Evolutionary conservation across 805 yeast genomes (phyloP).

Genomic region (Metschnikowia drakensbergensis): DNA sequence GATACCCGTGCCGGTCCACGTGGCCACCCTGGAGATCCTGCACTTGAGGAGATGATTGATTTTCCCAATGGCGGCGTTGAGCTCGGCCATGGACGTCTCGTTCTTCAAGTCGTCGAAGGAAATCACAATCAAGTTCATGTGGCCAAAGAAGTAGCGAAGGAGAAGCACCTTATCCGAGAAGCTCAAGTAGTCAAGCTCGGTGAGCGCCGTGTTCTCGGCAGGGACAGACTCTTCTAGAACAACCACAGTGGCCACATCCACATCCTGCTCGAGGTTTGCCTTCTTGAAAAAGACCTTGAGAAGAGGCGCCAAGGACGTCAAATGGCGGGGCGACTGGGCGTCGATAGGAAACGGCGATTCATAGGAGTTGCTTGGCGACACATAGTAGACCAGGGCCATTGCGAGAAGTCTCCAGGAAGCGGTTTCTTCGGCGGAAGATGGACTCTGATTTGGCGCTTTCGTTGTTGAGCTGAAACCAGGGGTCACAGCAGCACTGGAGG

Average conservation of each 20-base stretch:
- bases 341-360: constrained; percentile 8
- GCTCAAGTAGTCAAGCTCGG: constrained; percentile 24
- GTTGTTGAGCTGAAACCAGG: too few relatives aligned
- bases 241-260: constrained; percentile 30
- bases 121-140: constrained; percentile 32
- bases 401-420: neutral
- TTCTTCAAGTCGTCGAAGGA: constrained; percentile 9
- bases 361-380: constrained; percentile 12
- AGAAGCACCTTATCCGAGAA: constrained; percentile 29
- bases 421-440: too few relatives aligned
- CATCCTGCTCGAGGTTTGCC: constrained; percentile 34
- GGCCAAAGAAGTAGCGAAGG: constrained; percentile 35
- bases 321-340: constrained; percentile 20
- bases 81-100: constrained; percentile 10
- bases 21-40: constrained; percentile 38
- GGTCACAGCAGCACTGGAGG: too few relatives aligned
- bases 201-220: neutral
- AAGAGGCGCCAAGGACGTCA: constrained; percentile 15
- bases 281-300: constrained; percentile 23
- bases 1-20: constrained; percentile 39
- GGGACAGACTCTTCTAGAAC: constrained; percentile 18
- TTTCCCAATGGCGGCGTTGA: constrained; percentile 21
- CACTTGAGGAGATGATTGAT: constrained; percentile 25
- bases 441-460: too few relatives aligned
- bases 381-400: constrained; percentile 22